Evolutionary conservation across 495 filamentous ascomycete species (phyloP), one percentile per base, ranked within the genome.

Genomic region (Daldinia childiae): DNA sequence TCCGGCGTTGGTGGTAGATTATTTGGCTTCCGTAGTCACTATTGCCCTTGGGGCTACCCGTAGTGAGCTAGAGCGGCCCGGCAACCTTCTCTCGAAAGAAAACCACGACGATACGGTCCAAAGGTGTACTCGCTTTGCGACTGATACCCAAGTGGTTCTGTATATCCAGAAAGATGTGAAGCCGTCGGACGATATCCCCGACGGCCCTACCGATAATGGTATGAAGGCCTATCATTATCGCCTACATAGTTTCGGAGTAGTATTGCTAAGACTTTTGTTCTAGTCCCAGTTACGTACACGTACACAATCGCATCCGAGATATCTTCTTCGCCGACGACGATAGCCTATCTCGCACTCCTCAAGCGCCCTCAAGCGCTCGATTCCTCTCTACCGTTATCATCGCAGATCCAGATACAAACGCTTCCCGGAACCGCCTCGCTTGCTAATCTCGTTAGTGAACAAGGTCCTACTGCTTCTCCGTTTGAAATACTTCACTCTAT

Each of bases 391-490:
- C 90, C 93, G 43, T 88, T 99, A 65, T 85, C 88, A 50, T 88
- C 89, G 50, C 95, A 99, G 76, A 89, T 99, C 52, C 92, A 94
- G 78, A 90, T 97, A 69, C 91, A 94, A 76, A 97, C 96, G 75
- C 84, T 99, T 11, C 95, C 95, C 0, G 94, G 94, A 52, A 83
- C 89, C 12, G 88, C 90, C 26, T 86, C 88, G 52, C 82, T 91
- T 19, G 87, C 85, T 70, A 89, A 85, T 68, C 80, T 86, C 45
- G 82, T 87, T 30, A 84, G 87, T 51, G 90, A 91, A 58, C 90
- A 93, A 76, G 88, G 87, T 41, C 85, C 85, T 50, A 85, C 91
- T 19, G 81, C 89, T 45, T 95, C 94, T n/a, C 94, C 95, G 15
- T 98, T 91, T 78, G 94, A 97, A 76, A 89, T 93, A 65, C 81